Percentiles rank a stretch among this genome's conserved stretches.
These are phyloP conservation scores for Podosphaera aphanis DNA, from an alignment of 2,329 filamentous ascomycete species.

Conservation along the genomic window DNA sequence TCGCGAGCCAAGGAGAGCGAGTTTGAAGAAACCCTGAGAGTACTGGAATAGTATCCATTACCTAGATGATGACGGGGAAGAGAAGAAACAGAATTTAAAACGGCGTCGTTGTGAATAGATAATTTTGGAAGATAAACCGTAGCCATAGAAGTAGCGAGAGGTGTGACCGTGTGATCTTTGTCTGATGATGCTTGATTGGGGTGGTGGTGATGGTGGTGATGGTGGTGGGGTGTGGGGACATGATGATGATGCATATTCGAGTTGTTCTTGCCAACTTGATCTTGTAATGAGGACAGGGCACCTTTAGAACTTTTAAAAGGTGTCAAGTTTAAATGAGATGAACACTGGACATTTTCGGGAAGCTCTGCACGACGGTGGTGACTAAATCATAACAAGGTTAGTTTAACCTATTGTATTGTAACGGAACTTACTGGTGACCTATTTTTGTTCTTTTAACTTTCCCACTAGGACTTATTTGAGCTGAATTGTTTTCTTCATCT, in stretches of 20 bases:
- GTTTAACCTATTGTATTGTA: constrained; percentile 37
- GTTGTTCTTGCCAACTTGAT: constrained; percentile 5
- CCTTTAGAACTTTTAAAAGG: constrained; percentile 28
- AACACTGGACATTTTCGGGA: constrained; percentile 23
- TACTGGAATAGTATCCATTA: constrained; percentile 57
- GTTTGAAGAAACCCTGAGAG: constrained; percentile 28
- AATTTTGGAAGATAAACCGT: constrained; percentile 37
- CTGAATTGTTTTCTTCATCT: constrained; percentile 45
- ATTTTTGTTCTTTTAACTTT: constrained; percentile 46
- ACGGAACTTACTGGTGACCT: constrained; percentile 19
- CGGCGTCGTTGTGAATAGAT: constrained; percentile 41
- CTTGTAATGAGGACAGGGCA: constrained; percentile 22
- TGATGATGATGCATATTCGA: constrained; percentile 12
- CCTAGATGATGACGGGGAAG: constrained; percentile 61
- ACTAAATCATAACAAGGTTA: constrained; percentile 9
- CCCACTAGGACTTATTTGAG: constrained; percentile 33
- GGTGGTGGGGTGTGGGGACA: constrained; percentile 18
- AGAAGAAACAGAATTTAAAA: constrained; percentile 48
- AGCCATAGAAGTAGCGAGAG: constrained; percentile 15
- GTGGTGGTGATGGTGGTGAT: constrained; percentile 17
- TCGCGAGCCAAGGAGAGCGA: background rate
- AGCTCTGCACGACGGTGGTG: constrained; percentile 33
- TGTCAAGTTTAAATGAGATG: constrained; percentile 20
- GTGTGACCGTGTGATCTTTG: constrained; percentile 9
- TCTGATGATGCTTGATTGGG: background rate